Percentiles rank a stretch among this genome's conserved stretches.
These are phyloP conservation scores for Tilletia walkeri DNA, from an alignment of 1,284 basidiomycete species.

Conservation along the genomic window DNA sequence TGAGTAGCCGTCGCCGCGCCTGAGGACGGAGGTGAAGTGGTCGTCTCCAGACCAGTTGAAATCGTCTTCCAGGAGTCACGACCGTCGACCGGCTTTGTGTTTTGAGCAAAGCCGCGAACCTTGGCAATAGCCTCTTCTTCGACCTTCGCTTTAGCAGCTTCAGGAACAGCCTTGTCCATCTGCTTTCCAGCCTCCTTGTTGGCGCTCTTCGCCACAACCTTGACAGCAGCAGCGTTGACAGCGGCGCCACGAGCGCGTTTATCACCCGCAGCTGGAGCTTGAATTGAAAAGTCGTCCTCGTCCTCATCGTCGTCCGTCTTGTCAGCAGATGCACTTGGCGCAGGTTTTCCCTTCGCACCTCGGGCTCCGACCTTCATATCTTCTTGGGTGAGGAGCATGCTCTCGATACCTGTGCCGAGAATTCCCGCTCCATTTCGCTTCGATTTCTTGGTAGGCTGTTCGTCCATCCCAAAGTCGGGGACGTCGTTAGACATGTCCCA, in stretches of 20 bases:
- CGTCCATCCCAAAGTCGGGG: slow-evolving; percentile 22
- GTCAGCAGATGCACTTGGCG: not conserved
- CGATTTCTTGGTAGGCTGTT: slow-evolving; percentile 26
- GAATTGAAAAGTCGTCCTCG: slow-evolving; percentile 33
- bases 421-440: slow-evolving; percentile 1
- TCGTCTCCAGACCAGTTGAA: not conserved
- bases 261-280: not conserved
- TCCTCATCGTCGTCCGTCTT: slow-evolving; percentile 27
- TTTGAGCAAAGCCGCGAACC: not conserved
- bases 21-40: not conserved
- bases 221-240: slow-evolving; percentile 21
- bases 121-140: slow-evolving; percentile 12
- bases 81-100: not conserved
- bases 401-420: slow-evolving; percentile 5
- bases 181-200: slow-evolving; percentile 1
- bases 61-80: slow-evolving; percentile 15
- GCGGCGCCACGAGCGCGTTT: not conserved
- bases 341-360: too few species aligned
- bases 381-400: slow-evolving; percentile 27
- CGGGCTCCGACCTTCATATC: slow-evolving; percentile 37
- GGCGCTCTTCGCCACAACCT: not conserved
- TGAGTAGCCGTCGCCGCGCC: not conserved
- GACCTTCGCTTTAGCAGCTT: not conserved
- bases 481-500: slow-evolving; percentile 39
- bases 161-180: not conserved